Evolutionary conservation across 805 yeast species (phyloP), one percentile per base, ranked within the genome.

Genomic region (Monosporozyma servazzii): DNA sequence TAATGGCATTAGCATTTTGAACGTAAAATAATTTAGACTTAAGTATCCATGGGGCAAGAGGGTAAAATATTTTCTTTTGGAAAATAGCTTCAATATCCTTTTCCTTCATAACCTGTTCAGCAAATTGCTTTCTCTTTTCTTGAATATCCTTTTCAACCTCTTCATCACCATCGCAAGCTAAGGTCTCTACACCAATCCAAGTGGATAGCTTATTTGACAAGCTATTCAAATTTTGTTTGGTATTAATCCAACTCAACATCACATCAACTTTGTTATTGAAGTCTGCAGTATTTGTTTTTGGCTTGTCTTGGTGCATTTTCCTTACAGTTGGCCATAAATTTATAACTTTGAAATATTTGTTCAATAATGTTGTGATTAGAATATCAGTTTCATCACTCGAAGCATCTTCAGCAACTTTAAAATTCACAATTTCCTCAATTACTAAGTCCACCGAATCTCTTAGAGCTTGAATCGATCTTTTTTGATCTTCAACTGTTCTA

Each of bases 101-200:
- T 60, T 85, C 91, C 58, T 88, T 88, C 75, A 89, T 74, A 49
- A 89, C 75, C 46, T 84, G 76, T 62, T 90, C 97, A 1, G 95
- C 95, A 60, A 91, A 80, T 0, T 91, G 79, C 49, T 80, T 75
- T 51, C 80, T 82, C 51, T 84, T 87, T 50, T 77, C 79, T 57
- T 80, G 79, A 5, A 41, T 18, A 18, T 52, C 21, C 17, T 78
- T 72, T 1, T 54, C 53, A 17, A 62, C 58, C 3, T 30, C 51
- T 4, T 18, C 30, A 20, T 41, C 40, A 17, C 37, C 30, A 13
- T 27, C 18, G 1, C 21, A 41, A 8, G 88, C 79, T 60, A 88
- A 91, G 42, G 84, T 88, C 47, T 80, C 84, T 63, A 86, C 85
- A 5, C 96, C 96, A 4, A 88, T 87, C 96, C 96, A 89, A 41